These are phyloP conservation scores for Verticillium albo-atrum DNA, from an alignment of 2,329 filamentous ascomycete genomes.

Conservation along the genomic window DNA sequence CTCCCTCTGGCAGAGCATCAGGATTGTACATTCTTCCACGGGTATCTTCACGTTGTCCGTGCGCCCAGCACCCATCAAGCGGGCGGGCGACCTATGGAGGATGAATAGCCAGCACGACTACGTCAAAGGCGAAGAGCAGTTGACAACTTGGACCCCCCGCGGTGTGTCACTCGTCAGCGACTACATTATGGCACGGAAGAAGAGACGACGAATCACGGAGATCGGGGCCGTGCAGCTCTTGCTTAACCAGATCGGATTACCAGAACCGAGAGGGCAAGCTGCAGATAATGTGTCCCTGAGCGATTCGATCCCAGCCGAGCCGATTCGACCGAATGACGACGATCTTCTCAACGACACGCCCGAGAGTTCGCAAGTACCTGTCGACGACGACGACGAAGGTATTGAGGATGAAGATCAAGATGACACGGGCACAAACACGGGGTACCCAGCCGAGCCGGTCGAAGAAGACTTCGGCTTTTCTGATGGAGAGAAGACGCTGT, in stretches of 20 bases:
- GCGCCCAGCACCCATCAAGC: conserved; percentile 84
- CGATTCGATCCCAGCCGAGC: conserved; percentile 28
- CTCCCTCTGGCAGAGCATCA: conserved; percentile 76
- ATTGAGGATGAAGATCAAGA: conserved; percentile 17
- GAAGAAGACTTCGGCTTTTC: conserved; percentile 33
- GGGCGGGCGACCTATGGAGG: conserved; percentile 89
- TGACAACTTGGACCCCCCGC: conserved; percentile 81
- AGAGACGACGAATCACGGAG: conserved; percentile 69
- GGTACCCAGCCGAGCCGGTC: conserved; percentile 19
- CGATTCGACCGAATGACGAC: conserved; percentile 47
- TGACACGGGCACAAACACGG: conserved; percentile 15
- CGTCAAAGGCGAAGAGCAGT: conserved; percentile 88
- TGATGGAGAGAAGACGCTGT: conserved; percentile 39
- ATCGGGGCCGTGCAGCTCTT: conserved; percentile 70
- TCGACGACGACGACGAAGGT: conserved; percentile 24
- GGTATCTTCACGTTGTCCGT: conserved; percentile 83
- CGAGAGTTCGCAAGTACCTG: conserved; percentile 41
- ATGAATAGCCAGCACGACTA: conserved; percentile 95
- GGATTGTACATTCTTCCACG: conserved; percentile 82
- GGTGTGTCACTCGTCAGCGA: conserved; percentile 90
- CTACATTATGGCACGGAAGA: conserved; percentile 71
- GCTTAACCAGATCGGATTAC: conserved; percentile 53
- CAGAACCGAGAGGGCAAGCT: conserved; percentile 31
- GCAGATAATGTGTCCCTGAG: conserved; percentile 29
- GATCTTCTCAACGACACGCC: conserved; percentile 56